Evolutionary conservation across 768 basidiomycete genomes (phyloP).

Genomic region (Boletus edulis): DNA sequence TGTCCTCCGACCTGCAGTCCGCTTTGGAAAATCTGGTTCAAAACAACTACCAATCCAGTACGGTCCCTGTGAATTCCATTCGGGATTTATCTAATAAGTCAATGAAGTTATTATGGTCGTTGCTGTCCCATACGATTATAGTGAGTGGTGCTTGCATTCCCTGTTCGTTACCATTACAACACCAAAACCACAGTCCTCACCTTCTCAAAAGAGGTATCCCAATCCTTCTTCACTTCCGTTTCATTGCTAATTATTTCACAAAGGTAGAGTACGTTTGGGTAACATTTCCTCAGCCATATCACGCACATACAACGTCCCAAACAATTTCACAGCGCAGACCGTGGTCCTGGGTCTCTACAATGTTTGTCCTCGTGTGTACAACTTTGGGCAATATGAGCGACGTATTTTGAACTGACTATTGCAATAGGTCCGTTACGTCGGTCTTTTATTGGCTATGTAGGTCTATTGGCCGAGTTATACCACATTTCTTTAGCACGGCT

Average conservation of each 20-base stretch:
- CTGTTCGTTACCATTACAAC: neutral
- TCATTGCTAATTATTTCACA: neutral
- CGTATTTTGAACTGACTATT: neutral
- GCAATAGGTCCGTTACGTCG: neutral
- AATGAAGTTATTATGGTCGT: neutral
- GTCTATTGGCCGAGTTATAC: neutral
- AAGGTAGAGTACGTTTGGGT: neutral
- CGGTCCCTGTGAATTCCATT: neutral
- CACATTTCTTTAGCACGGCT: neutral
- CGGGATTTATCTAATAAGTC: neutral
- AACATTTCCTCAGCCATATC: neutral
- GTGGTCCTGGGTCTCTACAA: neutral
- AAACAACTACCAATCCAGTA: neutral
- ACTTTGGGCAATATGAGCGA: neutral
- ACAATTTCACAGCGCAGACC: neutral
- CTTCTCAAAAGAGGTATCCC: neutral
- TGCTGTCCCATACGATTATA: neutral
- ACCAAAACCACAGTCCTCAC: neutral
- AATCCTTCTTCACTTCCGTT: neutral
- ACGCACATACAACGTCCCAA: neutral
- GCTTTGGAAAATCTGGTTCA: neutral
- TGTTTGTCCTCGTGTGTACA: neutral
- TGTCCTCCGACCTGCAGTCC: neutral
- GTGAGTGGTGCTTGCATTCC: neutral
- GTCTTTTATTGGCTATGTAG: neutral